Base-by-base conservation (phyloP, 2,329 filamentous ascomycete genomes). In the Penicillium occitanis region DNA sequence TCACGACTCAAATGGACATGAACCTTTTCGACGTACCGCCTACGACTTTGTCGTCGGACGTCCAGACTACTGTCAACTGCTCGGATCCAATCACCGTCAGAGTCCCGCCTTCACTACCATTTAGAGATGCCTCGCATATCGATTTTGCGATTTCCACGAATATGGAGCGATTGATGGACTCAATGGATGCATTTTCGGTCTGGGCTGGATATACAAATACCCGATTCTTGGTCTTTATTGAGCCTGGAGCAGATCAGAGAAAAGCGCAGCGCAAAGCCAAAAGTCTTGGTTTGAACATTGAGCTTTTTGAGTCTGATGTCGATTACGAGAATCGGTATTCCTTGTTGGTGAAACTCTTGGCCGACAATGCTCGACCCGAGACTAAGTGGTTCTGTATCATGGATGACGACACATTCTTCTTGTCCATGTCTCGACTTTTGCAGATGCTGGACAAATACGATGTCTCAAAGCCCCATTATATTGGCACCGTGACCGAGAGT, bases 381-480 rank as follows among this genome's bases (percentile, higher is more conserved):
- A 86, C 85, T 0, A 76, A 79, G 37, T 89, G 87, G 86, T 80
- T 83, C 14, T 83, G 81, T 55, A 78, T 88, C 59, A 81, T 88
- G 44, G 86, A 89, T 71, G 87, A 89, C 70, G 87, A 89, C 70
- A 89, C 87, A 1, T 88, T 89, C 73, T 88, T 88, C 73, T 82
- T 84, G 1, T 85, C 83, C 1, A 80, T 88, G 53, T 74, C 82
- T 61, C 79, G 79, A 0, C 76, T 89, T 17, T 77, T 82, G 25
- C 73, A 81, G n/a, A 78, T 81, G 5, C 79, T 88, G 1, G 71
- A 71, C 40, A 72, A 76, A 44, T 80, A 85, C 68, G 82, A 88
- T 70, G 78, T 84, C 70, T 80, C 78, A 1, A 72, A 79, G 22
- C 79, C 84, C 2, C 72, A 79, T 42, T 89, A 88, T 73, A 77